Evolutionary conservation across 1,284 basidiomycete species (phyloP).

Genomic region (Naganishia cerealis): DNA sequence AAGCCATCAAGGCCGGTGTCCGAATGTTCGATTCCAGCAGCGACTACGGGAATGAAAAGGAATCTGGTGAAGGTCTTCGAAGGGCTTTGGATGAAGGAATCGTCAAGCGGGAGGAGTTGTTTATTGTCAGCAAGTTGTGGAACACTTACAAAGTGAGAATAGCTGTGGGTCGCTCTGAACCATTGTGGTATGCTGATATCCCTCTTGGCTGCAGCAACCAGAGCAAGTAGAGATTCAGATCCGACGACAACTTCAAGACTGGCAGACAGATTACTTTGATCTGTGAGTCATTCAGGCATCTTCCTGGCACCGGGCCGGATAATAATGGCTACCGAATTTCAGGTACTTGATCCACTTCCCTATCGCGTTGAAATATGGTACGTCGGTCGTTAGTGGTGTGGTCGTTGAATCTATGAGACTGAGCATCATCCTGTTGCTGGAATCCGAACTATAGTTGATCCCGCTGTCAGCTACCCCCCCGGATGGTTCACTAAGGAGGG

Average conservation of each 20-base stretch:
- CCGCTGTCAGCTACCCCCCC: conserved; percentile 70
- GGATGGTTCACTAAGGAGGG: conserved; percentile 72
- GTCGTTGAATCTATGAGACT: background rate
- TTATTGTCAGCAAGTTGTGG: conserved; percentile 63
- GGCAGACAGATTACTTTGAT: conserved; percentile 61
- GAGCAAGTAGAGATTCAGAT: conserved; percentile 60
- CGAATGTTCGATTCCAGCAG: conserved; percentile 55
- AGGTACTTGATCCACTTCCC: conserved; percentile 67
- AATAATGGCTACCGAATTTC: conserved; percentile 8
- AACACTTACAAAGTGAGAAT: conserved; percentile 60
- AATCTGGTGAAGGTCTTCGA: conserved; percentile 53
- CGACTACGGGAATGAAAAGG: conserved; percentile 56
- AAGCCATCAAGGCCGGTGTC: conserved; percentile 56
- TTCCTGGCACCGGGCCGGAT: background rate
- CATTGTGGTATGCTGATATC: conserved; percentile 52
- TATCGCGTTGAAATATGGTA: conserved; percentile 64
- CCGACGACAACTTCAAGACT: conserved; percentile 61
- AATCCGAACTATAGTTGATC: conserved; percentile 59
- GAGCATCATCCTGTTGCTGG: background rate
- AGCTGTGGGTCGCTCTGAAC: conserved; percentile 66
- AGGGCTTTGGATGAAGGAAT: conserved; percentile 54
- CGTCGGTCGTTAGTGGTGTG: background rate
- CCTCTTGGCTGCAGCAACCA: conserved; percentile 27
- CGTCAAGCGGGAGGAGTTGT: conserved; percentile 56
- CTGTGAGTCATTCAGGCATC: conserved; percentile 58